A percentile compares a stretch with the other conserved stretches of the same genome.
Conservation (phyloP, 352 stramenopile species). For the Phytophthora pistaciae region DNA sequence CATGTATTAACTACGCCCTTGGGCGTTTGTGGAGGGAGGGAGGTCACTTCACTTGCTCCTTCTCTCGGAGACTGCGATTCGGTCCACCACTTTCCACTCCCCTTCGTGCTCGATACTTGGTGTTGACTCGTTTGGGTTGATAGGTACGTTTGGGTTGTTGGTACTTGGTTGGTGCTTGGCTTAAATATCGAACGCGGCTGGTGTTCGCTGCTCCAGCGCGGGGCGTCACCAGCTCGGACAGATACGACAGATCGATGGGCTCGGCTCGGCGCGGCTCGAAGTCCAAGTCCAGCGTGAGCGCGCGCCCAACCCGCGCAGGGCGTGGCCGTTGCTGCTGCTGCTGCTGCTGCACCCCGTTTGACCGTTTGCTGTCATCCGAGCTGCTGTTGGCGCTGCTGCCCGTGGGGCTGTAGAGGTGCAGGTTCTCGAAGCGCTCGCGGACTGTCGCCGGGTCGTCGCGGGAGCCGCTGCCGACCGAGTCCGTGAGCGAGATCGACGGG, state of each 20-base stretch:
- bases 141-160: conserved; percentile 8
- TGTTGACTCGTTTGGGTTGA: conserved; percentile 20
- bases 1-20: conserved; percentile 27
- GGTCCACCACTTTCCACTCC: background rate
- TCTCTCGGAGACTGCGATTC: conserved; percentile 21
- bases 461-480: conserved; percentile 41
- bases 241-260: conserved; percentile 60
- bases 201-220: conserved; percentile 24
- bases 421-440: conserved; percentile 25
- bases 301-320: conserved; percentile 20
- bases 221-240: conserved; percentile 50
- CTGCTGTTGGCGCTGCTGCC: conserved; percentile 28
- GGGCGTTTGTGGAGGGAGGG: conserved; percentile 10
- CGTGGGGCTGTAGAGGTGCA: conserved; percentile 27
- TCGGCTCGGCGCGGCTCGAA: conserved; percentile 32
- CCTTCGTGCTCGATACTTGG: conserved; percentile 7
- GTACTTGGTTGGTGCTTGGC: background rate
- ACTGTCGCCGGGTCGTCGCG: conserved; percentile 27
- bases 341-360: conserved; percentile 3
- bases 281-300: conserved; percentile 27
- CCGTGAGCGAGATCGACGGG: conserved; percentile 45
- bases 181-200: conserved; percentile 45
- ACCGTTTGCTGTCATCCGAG: conserved; percentile 19
- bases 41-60: conserved; percentile 6
- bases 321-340: conserved; percentile 26